phyloP scores from a whole-genome alignment of 2,329 filamentous ascomycete species.

The Paracorniculantispora psalliotae region DNA sequence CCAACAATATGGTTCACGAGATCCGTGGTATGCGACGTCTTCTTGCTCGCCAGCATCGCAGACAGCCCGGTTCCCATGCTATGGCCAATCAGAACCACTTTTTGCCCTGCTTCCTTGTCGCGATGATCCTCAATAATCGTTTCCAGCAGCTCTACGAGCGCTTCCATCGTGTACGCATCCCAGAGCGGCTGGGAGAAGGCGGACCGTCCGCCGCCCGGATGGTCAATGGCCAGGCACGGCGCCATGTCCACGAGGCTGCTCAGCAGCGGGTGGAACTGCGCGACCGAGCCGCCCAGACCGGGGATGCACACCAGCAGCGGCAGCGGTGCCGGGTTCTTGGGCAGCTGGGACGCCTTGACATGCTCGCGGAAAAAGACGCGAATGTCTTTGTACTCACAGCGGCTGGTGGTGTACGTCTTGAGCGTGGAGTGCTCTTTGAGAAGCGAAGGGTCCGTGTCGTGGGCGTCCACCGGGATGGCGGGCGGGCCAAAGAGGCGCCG shows the following conservation, averaged over 20 bases:
- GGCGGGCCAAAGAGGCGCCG: slow-evolving; percentile 17
- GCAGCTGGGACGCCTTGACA: slow-evolving; percentile 75
- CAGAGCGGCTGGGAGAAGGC: slow-evolving; percentile 64
- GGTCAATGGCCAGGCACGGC: slow-evolving; percentile 76
- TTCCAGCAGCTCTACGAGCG: slow-evolving; percentile 70
- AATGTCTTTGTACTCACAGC: slow-evolving; percentile 67
- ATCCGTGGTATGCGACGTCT: slow-evolving; percentile 39
- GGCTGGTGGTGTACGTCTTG: slow-evolving; percentile 65
- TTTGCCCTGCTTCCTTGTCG: slow-evolving; percentile 59
- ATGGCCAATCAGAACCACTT: slow-evolving; percentile 77
- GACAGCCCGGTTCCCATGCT: slow-evolving; percentile 84
- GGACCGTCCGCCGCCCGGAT: slow-evolving; percentile 85
- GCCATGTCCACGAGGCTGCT: slow-evolving; percentile 77
- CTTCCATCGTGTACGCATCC: slow-evolving; percentile 74
- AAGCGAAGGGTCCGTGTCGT: slow-evolving; percentile 67
- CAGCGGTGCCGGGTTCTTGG: slow-evolving; percentile 64
- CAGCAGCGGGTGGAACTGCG: slow-evolving; percentile 79
- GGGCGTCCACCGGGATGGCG: slow-evolving; percentile 22
- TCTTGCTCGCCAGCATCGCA: slow-evolving; percentile 57
- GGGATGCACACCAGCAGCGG: slow-evolving; percentile 89
- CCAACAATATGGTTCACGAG: slow-evolving; percentile 66
- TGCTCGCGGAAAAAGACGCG: slow-evolving; percentile 82
- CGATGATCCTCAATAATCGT: slow-evolving; percentile 69
- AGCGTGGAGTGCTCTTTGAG: slow-evolving; percentile 71
- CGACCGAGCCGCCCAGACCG: slow-evolving; percentile 84